Evolutionary conservation across 805 yeast genomes (phyloP), one percentile per base, ranked within the genome.

Genomic region (Candida insectorum): DNA sequence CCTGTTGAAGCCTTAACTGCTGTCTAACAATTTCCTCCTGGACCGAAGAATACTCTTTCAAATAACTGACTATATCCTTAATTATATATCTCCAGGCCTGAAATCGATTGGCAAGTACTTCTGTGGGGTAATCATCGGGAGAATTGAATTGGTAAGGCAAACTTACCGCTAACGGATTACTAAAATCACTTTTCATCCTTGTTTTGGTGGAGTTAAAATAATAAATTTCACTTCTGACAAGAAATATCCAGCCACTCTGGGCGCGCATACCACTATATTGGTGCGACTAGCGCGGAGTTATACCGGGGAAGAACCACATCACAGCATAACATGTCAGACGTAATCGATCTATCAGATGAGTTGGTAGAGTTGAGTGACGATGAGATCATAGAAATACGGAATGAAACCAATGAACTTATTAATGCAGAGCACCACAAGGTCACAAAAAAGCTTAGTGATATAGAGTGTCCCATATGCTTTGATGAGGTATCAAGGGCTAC

Each of bases 11-110:
- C 31, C 95, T 66, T 31, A 81, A 48, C 44, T 86, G 93, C 50
- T 86, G 95, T 39, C 95, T 76, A 22, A 85, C 79, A 12, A 86
- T 74, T 52, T 89, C 96, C 56, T 89, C 96, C 54, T 88, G 93
- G 36, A 85, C 89, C 10, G 84, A 73, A 7, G 86, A 87, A 24
- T 79, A 80, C 50, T 88, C 96, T 41, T 74, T 75, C 42, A 91
- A 67, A 52, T 91, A 91, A 29, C 72, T 75, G 14, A 85, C 71
- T 36, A 91, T 61, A 22, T 91, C 81, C 41, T 79, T 77, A 37
- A 88, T 79, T 35, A 89, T 77, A 25, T 75, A 71, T 38, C 96
- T 69, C 96, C 97, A 91, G 2, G 94, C 82, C 31, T 79, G 72
- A 56, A 91, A 89, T 42, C 97, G 69, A 18, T 76, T 71, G 2